Evolutionary conservation across 2,329 filamentous ascomycete species (phyloP), one percentile per base, ranked within the genome.

Genomic region (Torrubiellomyces zombiae): DNA sequence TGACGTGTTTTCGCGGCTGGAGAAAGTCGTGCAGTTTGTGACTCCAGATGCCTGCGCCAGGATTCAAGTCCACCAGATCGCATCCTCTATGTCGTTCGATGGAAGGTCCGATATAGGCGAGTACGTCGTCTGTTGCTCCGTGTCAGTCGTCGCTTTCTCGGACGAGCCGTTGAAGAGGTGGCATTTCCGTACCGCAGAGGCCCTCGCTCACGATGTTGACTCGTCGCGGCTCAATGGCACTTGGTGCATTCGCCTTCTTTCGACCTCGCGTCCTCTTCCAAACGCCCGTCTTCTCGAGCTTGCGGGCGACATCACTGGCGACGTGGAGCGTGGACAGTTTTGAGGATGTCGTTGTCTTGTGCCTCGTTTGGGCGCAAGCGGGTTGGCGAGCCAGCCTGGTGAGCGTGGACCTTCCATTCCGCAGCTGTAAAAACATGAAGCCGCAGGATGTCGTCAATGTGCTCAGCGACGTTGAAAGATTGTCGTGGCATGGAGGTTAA

Each of bases 51-150:
- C 83, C 81, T 1, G 56, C 55, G 9, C 83, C 83, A 0, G 86
- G 86, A 45, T 85, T 81, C 28, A 93, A 56, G 43, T 95, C 86
- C 38, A 98, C 57, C 21, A 95, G 63, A 39, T 92, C 83, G 50
- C 85, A 83, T 27, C 80, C 79, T 24, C 60, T 55, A 47, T 89
- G 75, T 21, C 69, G 65, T 17, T 68, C 54, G 11, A 95, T 61
- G 3, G 70, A 71, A 1, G 66, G 63, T 3, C 65, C 68, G n/a
- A 91, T 53, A 31, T 79, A 79, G 6, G 67, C 45, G 22, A 92
- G 38, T 9, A 78, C 55, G 38, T 86, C 73, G 41, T 82, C 77
- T 73, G 25, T 9, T 10, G 9, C 21, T 6, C 6, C 7, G 5
- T 26, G 21, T 27, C 7, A 31, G 29, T 22, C 7, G 14, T 11